Conservation (phyloP, 164 flowering plant genomes). For the Vitis riparia region DNA sequence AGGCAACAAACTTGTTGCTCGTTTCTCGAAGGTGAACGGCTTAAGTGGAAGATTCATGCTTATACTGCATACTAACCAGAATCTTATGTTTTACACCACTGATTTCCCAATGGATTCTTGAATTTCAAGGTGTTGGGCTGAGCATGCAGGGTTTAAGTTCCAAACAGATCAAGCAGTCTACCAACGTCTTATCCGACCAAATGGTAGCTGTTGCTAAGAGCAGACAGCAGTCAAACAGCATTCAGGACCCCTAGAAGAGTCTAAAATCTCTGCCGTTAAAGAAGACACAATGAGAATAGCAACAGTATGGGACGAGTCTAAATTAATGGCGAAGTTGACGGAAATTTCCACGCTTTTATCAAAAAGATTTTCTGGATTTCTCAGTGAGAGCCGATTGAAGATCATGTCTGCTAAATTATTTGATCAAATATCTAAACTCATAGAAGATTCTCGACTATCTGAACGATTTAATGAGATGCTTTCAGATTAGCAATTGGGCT, state of each 20-base stretch:
- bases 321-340: slow-evolving; percentile 58
- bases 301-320: slow-evolving; percentile 73
- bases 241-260: slow-evolving; percentile 13
- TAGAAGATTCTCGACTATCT: slow-evolving; percentile 73
- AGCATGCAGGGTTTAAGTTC: slow-evolving; percentile 52
- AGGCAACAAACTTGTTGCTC: too few species aligned
- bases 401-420: slow-evolving; percentile 70
- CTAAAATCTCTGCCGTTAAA: slow-evolving; percentile 27
- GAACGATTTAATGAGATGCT: slow-evolving; percentile 76
- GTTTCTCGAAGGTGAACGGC: too few species aligned
- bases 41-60: too few species aligned
- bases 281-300: slow-evolving; percentile 26
- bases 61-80: too few species aligned
- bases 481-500: slow-evolving; percentile 73
- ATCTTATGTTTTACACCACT: too few species aligned
- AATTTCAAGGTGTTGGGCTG: slow-evolving; percentile 95
- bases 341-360: slow-evolving; percentile 74
- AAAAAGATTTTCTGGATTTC: slow-evolving; percentile 85
- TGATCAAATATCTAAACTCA: slow-evolving; percentile 76
- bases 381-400: slow-evolving; percentile 78
- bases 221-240: slow-evolving; percentile 18
- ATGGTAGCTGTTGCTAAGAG: too few species aligned
- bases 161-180: slow-evolving; percentile 38
- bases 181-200: too few species aligned
- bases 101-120: slow-evolving; percentile 64